Evolutionary conservation across 148 eudicot genomes (phyloP), one percentile per base, ranked within the genome.

Genomic region (Amaranthus cruentus): DNA sequence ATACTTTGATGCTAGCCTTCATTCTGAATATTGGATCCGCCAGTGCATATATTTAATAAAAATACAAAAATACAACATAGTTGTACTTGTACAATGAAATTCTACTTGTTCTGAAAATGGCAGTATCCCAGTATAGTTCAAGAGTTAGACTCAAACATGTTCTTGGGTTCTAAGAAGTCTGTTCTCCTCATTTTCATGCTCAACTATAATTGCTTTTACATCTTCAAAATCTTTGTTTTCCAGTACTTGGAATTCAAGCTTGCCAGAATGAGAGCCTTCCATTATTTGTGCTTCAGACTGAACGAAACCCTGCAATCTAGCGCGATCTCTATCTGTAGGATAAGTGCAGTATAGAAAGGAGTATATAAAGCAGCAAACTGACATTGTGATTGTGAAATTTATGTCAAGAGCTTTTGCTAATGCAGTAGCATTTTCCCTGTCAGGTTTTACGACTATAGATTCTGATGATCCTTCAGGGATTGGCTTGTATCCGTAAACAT

Each of bases 261-360:
- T 71, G 50, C 15, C 4, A 18, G 13, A 43, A 50, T 60, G 48
- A 57, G 71, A 66, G 1, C 18, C 66, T 7, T 84, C 86, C 9
- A 86, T 66, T 44, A 63, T 55, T 59, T 74, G 85, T 80, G 84
- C 76, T 73, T 90, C 91, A 10, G 88, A 80, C 14, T 88, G 93
- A 9, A 85, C 77, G 44, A 88, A 58, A 44, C 86, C 85, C 7
- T 87, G 81, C 97, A 89, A 89, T 66, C 77, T 82, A 7, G 98
- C 97, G 0, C 88, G 83, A 2, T 91, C 97, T 60, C 90, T 89
- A 71, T 94, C 98, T 76, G 91, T 85, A 0, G 98, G 97, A 67
- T 94, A 94, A 0, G 96, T 91, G 71, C 87, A 89, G 70, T 94
- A 89, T 54, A 94, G 88, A 68, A 88, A 86, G 4, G 97, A 91